Base-by-base conservation (phyloP, 225 moss, liverwort and hornwort species). In the Marchantia polymorpha region DNA sequence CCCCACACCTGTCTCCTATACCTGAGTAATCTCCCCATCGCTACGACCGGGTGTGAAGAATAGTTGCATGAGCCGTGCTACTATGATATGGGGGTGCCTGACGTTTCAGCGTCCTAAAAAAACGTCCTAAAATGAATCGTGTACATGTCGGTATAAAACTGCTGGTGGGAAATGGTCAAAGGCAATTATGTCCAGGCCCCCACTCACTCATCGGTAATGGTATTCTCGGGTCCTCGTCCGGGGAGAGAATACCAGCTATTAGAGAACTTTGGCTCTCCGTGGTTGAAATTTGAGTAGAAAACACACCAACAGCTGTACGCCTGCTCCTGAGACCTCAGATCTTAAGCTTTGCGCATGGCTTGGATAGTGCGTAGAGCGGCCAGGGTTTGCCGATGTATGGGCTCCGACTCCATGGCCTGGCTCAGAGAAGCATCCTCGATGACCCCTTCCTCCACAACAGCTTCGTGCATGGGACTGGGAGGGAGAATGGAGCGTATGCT, bases 401-500 rank as follows among this genome's bases (percentile, higher is more conserved):
- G 72, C 50, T 80, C 80, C 10, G 78, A 68, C 50, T 70, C 78
- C 78, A 79, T 79, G 16, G 78, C 78, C 46, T 53, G 54, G 52
- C 78, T 79, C 60, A 79, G 23, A 17, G 78, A 79, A 12, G 78
- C 78, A 48, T 79, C 78, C 14, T 79, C 78, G 14, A 79, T 79
- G 12, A 79, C 54, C 39, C 81, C 73, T 65, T 83, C 77, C 17
- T 69, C 82, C 4, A 83, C 77, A 22, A 77, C 77, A 19, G 63
- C 69, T 12, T 59, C 80, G 22, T 81, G 49, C 53, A 52, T 74
- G 6, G 64, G 47, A 9, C 73, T 77, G 15, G 68, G 73, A 14
- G 85, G 85, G 11, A 86, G 68, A 31, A 82, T 60, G 17, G 64
- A 74, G 61, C 64, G 77, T 20, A 87, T 76, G 65, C 84, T 82